Conservation (phyloP, 1,139 yeast genomes). For the Pneumocystis carinii region DNA sequence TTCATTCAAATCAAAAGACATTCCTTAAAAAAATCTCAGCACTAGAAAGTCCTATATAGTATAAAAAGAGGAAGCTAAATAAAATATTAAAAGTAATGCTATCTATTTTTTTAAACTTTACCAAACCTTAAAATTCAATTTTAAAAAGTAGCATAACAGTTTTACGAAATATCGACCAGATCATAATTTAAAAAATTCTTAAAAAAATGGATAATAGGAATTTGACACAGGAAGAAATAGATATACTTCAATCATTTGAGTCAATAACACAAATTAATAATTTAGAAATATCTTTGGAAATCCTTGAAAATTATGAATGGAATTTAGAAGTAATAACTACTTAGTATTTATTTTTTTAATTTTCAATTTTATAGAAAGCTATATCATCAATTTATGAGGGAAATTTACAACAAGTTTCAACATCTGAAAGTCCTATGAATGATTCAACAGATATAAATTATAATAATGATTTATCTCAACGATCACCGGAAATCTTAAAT, state of each 20-base stretch:
- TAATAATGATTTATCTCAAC: background rate
- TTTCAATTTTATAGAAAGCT: background rate
- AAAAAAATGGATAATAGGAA: background rate
- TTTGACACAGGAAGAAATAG: background rate
- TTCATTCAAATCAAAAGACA: background rate
- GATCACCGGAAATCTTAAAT: background rate
- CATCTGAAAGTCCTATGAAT: background rate
- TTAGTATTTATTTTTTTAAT: background rate
- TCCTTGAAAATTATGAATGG: background rate
- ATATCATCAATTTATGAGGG: background rate
- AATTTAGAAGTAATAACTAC: background rate
- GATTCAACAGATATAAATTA: background rate
- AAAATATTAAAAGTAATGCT: background rate
- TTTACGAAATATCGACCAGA: background rate
- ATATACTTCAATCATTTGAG: background rate
- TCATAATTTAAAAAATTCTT: background rate
- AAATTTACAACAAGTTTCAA: background rate
- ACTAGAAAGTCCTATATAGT: background rate
- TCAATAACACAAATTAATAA: background rate
- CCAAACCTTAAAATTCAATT: background rate
- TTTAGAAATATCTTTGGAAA: background rate
- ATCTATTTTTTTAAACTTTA: background rate
- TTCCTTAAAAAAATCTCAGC: background rate
- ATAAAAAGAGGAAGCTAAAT: background rate
- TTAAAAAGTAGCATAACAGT: background rate